These are phyloP conservation scores for Morella rubra DNA, from an alignment of 306 rosid species.

Conservation along the genomic window DNA sequence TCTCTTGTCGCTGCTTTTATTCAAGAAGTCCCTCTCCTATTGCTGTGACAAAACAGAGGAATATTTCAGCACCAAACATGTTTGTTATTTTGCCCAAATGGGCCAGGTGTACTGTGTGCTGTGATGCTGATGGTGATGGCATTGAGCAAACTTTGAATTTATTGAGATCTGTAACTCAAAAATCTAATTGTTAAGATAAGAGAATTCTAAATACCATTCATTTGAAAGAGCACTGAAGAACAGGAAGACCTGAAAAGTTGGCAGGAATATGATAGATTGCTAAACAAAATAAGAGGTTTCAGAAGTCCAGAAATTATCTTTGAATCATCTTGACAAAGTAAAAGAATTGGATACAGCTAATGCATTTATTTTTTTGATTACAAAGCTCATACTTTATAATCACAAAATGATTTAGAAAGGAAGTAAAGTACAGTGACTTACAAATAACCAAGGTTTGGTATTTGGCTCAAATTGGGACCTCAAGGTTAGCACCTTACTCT, in stretches of 20 bases:
- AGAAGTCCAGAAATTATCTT: constrained; percentile 2
- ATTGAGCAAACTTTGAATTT: constrained; percentile 14
- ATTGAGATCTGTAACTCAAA: constrained; percentile 5
- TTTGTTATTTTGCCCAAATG: too few relatives aligned
- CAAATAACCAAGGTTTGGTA: constrained; percentile 58
- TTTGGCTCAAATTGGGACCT: constrained; percentile 67
- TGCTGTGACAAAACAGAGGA: too few relatives aligned
- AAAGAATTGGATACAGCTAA: not conserved
- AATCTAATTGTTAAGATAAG: not conserved
- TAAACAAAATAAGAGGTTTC: constrained; percentile 36
- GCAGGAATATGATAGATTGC: constrained; percentile 77
- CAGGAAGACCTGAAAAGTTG: constrained; percentile 52
- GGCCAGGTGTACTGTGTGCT: too few relatives aligned
- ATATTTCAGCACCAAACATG: too few relatives aligned
- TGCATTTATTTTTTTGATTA: not conserved
- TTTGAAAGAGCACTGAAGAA: constrained; percentile 47
- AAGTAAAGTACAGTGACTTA: constrained; percentile 42
- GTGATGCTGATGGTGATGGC: too few relatives aligned
- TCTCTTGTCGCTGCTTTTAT: too few relatives aligned
- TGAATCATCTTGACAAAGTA: not conserved
- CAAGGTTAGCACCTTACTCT: constrained; percentile 12
- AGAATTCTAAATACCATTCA: too few relatives aligned
- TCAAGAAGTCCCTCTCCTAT: too few relatives aligned
- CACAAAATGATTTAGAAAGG: not conserved
- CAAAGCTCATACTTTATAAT: not conserved